Evolutionary conservation across 805 yeast genomes (phyloP).

Genomic region (Wickerhamomyces rabaulensis): DNA sequence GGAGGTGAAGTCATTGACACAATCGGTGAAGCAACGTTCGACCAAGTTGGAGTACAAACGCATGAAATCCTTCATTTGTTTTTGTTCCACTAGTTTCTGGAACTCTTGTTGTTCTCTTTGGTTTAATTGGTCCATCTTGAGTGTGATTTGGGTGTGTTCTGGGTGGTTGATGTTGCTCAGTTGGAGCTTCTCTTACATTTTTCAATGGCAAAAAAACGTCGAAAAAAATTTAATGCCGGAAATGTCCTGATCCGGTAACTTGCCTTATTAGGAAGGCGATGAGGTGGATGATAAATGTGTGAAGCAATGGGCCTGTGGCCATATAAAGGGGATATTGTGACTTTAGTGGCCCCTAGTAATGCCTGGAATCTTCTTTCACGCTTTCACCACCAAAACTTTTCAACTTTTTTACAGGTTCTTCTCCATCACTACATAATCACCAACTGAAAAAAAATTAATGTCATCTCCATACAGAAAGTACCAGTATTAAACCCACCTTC

Average conservation of each 20-base stretch:
- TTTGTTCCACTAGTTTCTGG: slow-evolving; percentile 91
- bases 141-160: not conserved
- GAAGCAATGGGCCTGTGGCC: too few species aligned
- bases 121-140: slow-evolving; percentile 87
- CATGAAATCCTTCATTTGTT: slow-evolving; percentile 99
- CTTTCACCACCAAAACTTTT: too few species aligned
- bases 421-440: too few species aligned
- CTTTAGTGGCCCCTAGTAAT: too few species aligned
- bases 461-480: too few species aligned
- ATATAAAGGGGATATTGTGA: too few species aligned
- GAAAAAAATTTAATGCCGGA: not conserved
- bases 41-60: slow-evolving; percentile 90
- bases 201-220: slow-evolving; percentile 2
- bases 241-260: not conserved
- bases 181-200: slow-evolving; percentile 1
- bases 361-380: too few species aligned
- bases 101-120: slow-evolving; percentile 95
- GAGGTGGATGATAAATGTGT: not conserved
- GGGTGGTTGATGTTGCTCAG: not conserved
- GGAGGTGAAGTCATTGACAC: slow-evolving; percentile 98
- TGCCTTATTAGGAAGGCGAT: not conserved
- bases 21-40: slow-evolving; percentile 94
- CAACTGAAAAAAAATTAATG: too few species aligned
- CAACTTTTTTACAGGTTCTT: too few species aligned
- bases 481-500: not conserved